Conservation (phyloP, 768 basidiomycete genomes). For the Nevesoporus exiguus region DNA sequence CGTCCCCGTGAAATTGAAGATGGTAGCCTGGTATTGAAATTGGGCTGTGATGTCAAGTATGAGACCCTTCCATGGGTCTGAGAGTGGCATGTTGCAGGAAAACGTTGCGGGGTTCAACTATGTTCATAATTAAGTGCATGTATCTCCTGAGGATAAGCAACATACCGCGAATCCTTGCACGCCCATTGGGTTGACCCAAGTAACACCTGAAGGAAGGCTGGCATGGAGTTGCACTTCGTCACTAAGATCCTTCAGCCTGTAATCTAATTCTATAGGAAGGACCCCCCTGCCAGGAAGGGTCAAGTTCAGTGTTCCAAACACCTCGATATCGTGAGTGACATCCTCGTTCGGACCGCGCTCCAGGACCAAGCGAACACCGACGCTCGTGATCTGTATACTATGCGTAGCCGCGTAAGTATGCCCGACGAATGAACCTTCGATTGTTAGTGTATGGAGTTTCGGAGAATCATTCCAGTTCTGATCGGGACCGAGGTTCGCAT, state of each 20-base stretch:
- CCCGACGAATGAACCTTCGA: constrained; percentile 1
- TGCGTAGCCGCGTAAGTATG: background rate
- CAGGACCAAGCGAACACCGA: constrained; percentile 1
- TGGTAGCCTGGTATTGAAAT: background rate
- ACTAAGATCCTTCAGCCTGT: background rate
- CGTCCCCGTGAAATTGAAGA: background rate
- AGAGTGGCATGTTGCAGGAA: background rate
- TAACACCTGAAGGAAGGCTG: background rate
- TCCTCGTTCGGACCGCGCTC: background rate
- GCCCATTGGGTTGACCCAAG: constrained; percentile 4
- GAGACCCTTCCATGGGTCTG: constrained; percentile 3
- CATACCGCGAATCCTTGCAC: constrained; percentile 3
- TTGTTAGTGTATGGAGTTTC: background rate
- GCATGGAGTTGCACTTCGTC: background rate
- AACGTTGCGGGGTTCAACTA: constrained; percentile 5
- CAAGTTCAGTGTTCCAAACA: background rate
- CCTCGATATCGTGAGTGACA: background rate
- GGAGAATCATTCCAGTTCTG: background rate
- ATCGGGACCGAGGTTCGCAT: background rate
- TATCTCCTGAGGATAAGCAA: background rate
- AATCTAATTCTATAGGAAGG: constrained; percentile 3
- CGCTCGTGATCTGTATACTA: constrained; percentile 1
- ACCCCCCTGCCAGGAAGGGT: background rate
- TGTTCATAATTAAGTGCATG: background rate
- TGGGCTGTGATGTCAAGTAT: background rate